Conservation (phyloP, 1,139 yeast species). For the Kodamaea fungicola region DNA sequence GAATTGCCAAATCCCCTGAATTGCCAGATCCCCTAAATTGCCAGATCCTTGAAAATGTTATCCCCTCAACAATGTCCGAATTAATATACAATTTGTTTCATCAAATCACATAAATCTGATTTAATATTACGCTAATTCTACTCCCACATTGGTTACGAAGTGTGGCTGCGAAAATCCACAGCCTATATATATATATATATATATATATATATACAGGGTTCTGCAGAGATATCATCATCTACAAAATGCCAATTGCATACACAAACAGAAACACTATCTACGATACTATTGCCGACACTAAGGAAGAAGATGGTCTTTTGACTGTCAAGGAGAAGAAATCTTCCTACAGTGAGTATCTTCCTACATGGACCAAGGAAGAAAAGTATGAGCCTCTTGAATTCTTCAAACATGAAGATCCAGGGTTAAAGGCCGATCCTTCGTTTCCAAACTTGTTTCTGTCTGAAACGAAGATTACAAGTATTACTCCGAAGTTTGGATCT, state of each 20-base stretch:
- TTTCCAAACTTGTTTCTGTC: slow-evolving; percentile 49
- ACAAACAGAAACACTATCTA: slow-evolving; percentile 10
- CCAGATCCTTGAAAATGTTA: too few species aligned
- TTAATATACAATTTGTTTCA: too few species aligned
- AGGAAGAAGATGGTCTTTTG: slow-evolving; percentile 21
- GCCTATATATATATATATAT: background rate
- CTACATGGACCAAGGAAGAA: slow-evolving; percentile 48
- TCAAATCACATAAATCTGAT: too few species aligned
- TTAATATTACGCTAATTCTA: too few species aligned
- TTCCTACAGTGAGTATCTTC: slow-evolving; percentile 40
- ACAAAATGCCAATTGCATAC: slow-evolving; percentile 7
- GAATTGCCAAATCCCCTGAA: too few species aligned
- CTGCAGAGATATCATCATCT: background rate
- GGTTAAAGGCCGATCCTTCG: slow-evolving; percentile 52
- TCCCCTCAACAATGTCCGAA: too few species aligned
- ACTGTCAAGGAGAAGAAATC: slow-evolving; percentile 26
- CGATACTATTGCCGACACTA: slow-evolving; percentile 10
- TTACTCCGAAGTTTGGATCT: slow-evolving; percentile 67
- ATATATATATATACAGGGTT: background rate
- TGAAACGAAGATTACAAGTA: slow-evolving; percentile 28
- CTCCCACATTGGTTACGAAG: slow-evolving; percentile 1
- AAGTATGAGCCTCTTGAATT: slow-evolving; percentile 44
- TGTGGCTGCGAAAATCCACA: slow-evolving; percentile 8
- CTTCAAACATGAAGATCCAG: slow-evolving; percentile 52
- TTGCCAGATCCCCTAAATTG: too few species aligned